Evolutionary conservation across 2,329 filamentous ascomycete genomes (phyloP), one percentile per base, ranked within the genome.

Genomic region (Aspergillus chevalieri): DNA sequence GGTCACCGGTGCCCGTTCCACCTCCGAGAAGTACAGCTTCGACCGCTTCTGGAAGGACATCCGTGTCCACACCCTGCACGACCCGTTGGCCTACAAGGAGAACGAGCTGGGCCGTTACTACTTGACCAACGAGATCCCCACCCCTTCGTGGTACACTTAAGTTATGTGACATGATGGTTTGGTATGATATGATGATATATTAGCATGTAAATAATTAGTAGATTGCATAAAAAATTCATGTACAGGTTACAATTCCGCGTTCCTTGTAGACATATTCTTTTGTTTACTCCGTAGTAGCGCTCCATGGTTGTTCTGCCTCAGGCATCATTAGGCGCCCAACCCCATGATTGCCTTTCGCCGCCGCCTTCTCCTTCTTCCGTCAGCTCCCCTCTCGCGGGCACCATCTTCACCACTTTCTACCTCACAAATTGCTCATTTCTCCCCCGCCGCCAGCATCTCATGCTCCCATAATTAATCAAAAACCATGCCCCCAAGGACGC

Each of bases 401-500:
- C n/a, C 34, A n/a, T 17, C 34, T 38, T 10, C 34, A 38, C 34
- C n/a, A 38, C 34, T 38, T 38, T 17, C 34, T 15, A 15, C n/a
- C 10, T n/a, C 6, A 6, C 34, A 38, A 38, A 17, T 9, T n/a
- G 8, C 34, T 38, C 8, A 12, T n/a, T 38, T 38, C 34, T 8
- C n/a, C 33, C 12, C 17, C 34, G 8, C 34, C 34, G 17, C 48
- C 57, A 48, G 41, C 51, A 58, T 62, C 61, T 56, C 68, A 69
- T 69, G 66, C 60, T 60, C 57, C 60, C 57, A 59, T 72, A 69
- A 72, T 62, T 46, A 26, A 39, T 43, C 52, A 30, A 53, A 30
- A 53, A 61, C 44, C 69, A 95, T 95, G 89, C 86, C 89, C 62
- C 80, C 81, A 70, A 84, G 88, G 76, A 91, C 87, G 77, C 81